These are phyloP conservation scores for Teratosphaeria nubilosa DNA, from an alignment of 2,329 filamentous ascomycete genomes.

Conservation along the genomic window DNA sequence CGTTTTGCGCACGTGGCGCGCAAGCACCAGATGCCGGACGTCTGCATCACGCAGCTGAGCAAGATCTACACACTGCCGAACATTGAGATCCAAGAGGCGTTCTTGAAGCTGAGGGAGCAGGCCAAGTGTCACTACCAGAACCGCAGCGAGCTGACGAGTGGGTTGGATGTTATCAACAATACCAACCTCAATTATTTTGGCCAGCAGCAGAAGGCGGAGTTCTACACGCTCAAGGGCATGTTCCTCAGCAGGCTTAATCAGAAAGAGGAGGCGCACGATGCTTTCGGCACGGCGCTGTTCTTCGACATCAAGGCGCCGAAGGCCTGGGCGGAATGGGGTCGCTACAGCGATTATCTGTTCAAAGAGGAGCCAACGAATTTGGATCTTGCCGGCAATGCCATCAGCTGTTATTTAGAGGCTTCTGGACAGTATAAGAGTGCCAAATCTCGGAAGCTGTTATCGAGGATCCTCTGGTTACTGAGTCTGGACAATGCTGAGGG, in stretches of 20 bases:
- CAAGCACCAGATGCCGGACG: constrained; percentile 92
- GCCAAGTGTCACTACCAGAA: constrained; percentile 99
- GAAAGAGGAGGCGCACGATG: constrained; percentile 82
- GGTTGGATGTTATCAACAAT: constrained; percentile 97
- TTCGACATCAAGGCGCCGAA: constrained; percentile 94
- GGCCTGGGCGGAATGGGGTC: constrained; percentile 98
- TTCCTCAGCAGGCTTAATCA: constrained; percentile 90
- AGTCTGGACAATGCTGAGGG: constrained; percentile 86
- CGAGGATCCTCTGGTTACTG: constrained; percentile 87
- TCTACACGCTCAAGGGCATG: constrained; percentile 99
- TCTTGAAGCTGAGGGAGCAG: constrained; percentile 95
- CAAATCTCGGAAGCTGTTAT: constrained; percentile 88
- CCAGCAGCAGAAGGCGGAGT: constrained; percentile 90
- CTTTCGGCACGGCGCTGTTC: constrained; percentile 89
- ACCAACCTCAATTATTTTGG: constrained; percentile 99
- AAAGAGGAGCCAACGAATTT: constrained; percentile 79
- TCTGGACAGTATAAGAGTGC: constrained; percentile 94
- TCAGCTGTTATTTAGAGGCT: constrained; percentile 93
- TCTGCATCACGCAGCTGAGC: constrained; percentile 93
- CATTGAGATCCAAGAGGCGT: constrained; percentile 98
- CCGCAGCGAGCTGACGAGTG: constrained; percentile 78
- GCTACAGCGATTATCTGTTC: constrained; percentile 94
- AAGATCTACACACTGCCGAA: constrained; percentile 98
- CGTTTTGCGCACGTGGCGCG: constrained; percentile 94
- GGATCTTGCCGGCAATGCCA: constrained; percentile 75